A percentile compares a stretch with the other conserved stretches of the same genome.
Conservation (phyloP, 257 asterid species). For the Salvia miltiorrhiza region DNA sequence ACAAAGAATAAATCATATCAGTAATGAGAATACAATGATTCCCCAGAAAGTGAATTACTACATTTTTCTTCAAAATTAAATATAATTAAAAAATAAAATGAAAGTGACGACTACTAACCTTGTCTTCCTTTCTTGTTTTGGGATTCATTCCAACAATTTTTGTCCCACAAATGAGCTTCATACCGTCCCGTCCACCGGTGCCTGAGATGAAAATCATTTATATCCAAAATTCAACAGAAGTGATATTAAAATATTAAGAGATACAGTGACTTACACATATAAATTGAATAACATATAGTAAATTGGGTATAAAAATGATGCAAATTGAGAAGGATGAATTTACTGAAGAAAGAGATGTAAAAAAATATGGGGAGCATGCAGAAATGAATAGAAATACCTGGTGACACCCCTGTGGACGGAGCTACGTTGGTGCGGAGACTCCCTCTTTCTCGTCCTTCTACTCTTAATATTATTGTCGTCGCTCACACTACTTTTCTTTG, state of each 20-base stretch:
- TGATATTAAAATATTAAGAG: background rate
- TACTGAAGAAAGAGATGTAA: too few species aligned
- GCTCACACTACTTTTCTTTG: background rate
- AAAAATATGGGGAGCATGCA: too few species aligned
- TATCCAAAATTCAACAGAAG: background rate
- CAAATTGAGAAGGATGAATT: too few species aligned
- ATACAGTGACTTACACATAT: too few species aligned
- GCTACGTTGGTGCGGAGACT: constrained; percentile 70
- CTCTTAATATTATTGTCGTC: background rate
- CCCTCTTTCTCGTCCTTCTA: constrained; percentile 50
- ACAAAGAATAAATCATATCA: background rate
- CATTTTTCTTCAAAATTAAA: background rate
- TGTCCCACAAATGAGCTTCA: constrained; percentile 98
- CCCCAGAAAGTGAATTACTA: background rate
- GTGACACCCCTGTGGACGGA: constrained; percentile 79
- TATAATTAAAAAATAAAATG: background rate
- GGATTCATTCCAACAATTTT: constrained; percentile 89
- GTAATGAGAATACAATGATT: background rate
- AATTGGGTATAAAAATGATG: too few species aligned
- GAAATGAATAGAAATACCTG: constrained; percentile 29
- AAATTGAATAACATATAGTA: too few species aligned
- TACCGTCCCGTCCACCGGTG: constrained; percentile 97
- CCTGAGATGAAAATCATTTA: constrained; percentile 27
- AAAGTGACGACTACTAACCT: constrained; percentile 36
- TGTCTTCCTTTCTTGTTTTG: constrained; percentile 95